A percentile compares a stretch with the other conserved stretches of the same genome.
These are phyloP conservation scores for Adansonia gregorii DNA, from an alignment of 441 rosid genomes.

Conservation along the genomic window DNA sequence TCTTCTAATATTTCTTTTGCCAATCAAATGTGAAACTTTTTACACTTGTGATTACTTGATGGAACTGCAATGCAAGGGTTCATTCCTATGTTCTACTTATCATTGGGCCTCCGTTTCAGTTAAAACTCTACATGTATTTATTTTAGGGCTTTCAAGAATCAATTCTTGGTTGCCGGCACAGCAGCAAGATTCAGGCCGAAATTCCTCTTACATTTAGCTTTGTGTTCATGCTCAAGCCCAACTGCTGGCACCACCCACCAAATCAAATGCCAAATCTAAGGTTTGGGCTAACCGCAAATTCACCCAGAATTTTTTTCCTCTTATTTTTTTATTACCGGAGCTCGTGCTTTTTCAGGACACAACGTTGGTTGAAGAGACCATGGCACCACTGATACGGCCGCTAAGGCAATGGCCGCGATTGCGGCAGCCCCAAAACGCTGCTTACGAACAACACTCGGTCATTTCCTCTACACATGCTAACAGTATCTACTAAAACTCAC, in stretches of 20 bases:
- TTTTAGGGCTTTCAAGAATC: too few species aligned
- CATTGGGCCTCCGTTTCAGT: too few species aligned
- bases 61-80: background rate
- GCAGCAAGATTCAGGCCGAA: too few species aligned
- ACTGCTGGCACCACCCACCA: background rate
- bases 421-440: constrained; percentile 32
- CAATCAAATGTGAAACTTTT: background rate
- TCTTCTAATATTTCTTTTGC: background rate
- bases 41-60: background rate
- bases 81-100: background rate
- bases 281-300: background rate
- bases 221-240: too few species aligned
- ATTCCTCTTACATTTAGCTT: too few species aligned
- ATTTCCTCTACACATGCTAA: constrained; percentile 30
- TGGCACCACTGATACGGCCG: constrained; percentile 68
- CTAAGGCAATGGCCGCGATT: constrained; percentile 53
- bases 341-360: background rate
- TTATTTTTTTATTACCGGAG: background rate
- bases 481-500: constrained; percentile 25
- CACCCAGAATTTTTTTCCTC: background rate
- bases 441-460: constrained; percentile 25
- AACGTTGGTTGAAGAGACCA: constrained; percentile 13
- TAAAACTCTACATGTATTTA: too few species aligned
- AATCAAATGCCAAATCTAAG: background rate
- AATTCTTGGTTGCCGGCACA: too few species aligned